These are phyloP conservation scores for Exobasidium rhododendri DNA, from an alignment of 1,284 basidiomycete species.

Conservation along the genomic window DNA sequence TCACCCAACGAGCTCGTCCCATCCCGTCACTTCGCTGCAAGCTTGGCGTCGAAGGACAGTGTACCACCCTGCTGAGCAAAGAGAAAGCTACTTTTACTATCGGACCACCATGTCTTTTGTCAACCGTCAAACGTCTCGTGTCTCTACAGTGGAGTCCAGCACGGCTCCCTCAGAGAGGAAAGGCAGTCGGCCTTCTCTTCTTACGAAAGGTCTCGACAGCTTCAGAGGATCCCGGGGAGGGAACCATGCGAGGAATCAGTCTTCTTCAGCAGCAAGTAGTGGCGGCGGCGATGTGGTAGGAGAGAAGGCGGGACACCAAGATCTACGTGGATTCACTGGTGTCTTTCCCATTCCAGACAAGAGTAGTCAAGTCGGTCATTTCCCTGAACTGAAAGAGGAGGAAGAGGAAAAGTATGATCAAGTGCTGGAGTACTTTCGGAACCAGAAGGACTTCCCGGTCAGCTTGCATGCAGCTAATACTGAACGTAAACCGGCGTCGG, in stretches of 20 bases:
- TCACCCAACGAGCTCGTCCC: too few relatives aligned
- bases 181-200: background rate
- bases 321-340: constrained; percentile 22
- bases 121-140: background rate
- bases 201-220: background rate
- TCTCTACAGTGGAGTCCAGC: background rate
- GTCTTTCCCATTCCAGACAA: constrained; percentile 36
- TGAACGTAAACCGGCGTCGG: constrained; percentile 33
- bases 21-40: too few relatives aligned
- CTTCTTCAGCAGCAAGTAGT: background rate
- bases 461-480: constrained; percentile 23
- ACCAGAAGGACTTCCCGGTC: constrained; percentile 28
- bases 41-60: too few relatives aligned
- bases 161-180: background rate
- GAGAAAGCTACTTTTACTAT: too few relatives aligned
- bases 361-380: constrained; percentile 27
- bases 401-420: constrained; percentile 37
- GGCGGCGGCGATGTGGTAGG: too few relatives aligned
- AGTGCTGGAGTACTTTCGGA: constrained; percentile 37
- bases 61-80: too few relatives aligned
- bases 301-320: background rate
- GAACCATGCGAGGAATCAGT: background rate
- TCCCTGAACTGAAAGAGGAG: constrained; percentile 28
- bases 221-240: background rate
- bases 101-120: background rate